Evolutionary conservation across 108 stramenopile species (phyloP).

Genomic region (Stephanodiscus triporus): DNA sequence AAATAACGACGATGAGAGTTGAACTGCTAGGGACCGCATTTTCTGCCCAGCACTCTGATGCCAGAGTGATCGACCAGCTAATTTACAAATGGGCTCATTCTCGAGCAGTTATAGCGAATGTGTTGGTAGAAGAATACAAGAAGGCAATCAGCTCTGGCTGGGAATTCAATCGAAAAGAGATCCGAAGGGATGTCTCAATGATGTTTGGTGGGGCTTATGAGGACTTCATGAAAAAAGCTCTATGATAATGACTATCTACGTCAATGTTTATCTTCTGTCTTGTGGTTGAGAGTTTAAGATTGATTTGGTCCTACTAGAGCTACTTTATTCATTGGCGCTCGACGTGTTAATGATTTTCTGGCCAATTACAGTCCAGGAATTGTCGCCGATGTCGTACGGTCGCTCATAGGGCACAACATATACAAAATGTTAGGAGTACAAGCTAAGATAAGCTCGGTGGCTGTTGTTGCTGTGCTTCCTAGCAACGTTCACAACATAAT

Average conservation of each 20-base stretch:
- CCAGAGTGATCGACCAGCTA: conserved; percentile 89
- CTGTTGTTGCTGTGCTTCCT: too few species aligned
- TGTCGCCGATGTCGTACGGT: too few species aligned
- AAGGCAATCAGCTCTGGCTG: conserved; percentile 68
- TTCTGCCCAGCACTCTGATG: conserved; percentile 90
- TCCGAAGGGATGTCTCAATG: conserved; percentile 69
- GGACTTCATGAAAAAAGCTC: conserved; percentile 82
- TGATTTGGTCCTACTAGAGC: too few species aligned
- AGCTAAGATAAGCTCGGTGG: too few species aligned
- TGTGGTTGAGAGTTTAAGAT: too few species aligned
- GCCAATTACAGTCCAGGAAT: too few species aligned
- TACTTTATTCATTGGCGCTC: too few species aligned
- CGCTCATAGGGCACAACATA: too few species aligned
- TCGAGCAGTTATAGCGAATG: conserved; percentile 74
- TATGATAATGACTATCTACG: conserved; percentile 31
- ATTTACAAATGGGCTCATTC: conserved; percentile 95
- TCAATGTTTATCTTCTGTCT: too few species aligned
- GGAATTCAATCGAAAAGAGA: conserved; percentile 56
- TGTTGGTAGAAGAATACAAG: conserved; percentile 65
- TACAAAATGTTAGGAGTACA: too few species aligned
- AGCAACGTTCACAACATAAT: not conserved
- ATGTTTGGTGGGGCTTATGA: conserved; percentile 87
- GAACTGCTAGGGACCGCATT: conserved; percentile 91
- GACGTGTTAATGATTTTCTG: too few species aligned
- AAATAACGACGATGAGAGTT: conserved; percentile 86